Percentiles rank a stretch among this genome's conserved stretches.
Conservation (phyloP, 192 early-diverging fungal species). For the Coemansia sp. region DNA sequence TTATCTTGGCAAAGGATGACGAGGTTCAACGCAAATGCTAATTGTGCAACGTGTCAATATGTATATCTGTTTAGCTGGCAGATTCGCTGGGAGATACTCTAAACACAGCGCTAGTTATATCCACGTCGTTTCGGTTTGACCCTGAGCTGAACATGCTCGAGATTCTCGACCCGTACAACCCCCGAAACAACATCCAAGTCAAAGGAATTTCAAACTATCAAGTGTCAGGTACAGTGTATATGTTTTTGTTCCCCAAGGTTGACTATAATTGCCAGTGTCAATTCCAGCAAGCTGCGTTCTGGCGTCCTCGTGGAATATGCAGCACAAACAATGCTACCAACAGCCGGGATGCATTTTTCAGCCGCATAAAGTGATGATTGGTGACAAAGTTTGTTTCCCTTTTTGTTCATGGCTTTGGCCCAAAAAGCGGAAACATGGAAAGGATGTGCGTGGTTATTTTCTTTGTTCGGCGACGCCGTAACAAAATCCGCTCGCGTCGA, state of each 20-base stretch:
- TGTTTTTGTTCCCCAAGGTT: neutral
- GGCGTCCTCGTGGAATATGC: slow-evolving; percentile 4
- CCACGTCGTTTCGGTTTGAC: slow-evolving; percentile 52
- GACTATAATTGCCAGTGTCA: neutral
- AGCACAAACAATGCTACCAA: neutral
- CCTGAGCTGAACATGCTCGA: slow-evolving; percentile 55
- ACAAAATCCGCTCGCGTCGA: no score
- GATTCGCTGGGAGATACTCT: slow-evolving; percentile 41
- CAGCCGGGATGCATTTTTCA: neutral
- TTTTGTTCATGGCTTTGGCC: neutral
- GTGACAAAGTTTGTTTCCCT: neutral
- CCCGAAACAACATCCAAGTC: slow-evolving; percentile 43
- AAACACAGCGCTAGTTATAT: slow-evolving; percentile 47
- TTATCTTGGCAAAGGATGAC: no score
- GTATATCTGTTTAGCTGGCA: slow-evolving; percentile 24
- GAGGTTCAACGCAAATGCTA: neutral
- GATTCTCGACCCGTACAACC: slow-evolving; percentile 49
- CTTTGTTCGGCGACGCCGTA: no score
- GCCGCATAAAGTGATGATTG: neutral
- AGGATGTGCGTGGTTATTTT: neutral
- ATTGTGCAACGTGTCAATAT: neutral
- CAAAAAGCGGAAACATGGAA: neutral
- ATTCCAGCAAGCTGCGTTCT: neutral
- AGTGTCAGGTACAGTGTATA: slow-evolving; percentile 32
- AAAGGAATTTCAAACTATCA: slow-evolving; percentile 34